A percentile compares a stretch with the other conserved stretches of the same genome.
phyloP scores from a whole-genome alignment of 2,329 filamentous ascomycete species.

The Sporothrix schenckii region DNA sequence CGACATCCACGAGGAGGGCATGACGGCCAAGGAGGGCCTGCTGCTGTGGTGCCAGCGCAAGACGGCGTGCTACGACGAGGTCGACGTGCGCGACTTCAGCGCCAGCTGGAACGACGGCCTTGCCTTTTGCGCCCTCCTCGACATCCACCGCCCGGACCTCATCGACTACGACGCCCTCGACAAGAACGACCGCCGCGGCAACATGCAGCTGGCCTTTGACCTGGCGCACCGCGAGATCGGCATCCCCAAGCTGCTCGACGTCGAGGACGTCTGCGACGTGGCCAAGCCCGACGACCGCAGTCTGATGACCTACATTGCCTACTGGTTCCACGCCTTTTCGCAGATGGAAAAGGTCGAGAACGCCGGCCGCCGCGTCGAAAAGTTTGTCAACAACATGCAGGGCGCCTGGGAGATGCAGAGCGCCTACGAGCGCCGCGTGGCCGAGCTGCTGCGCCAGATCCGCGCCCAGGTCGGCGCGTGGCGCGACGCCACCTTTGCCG shows the following conservation, averaged over 20 bases:
- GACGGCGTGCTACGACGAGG: slow-evolving; percentile 96
- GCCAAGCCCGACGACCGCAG: slow-evolving; percentile 93
- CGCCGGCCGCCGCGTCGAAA: slow-evolving; percentile 91
- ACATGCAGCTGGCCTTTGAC: slow-evolving; percentile 98
- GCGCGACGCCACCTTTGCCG: slow-evolving; percentile 80
- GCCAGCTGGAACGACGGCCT: slow-evolving; percentile 96
- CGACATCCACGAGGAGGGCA: slow-evolving; percentile 96
- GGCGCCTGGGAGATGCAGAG: slow-evolving; percentile 99
- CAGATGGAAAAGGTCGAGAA: slow-evolving; percentile 99
- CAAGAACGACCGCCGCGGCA: slow-evolving; percentile 90
- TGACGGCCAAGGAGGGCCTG: slow-evolving; percentile 95
- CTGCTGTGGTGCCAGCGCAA: slow-evolving; percentile 97
- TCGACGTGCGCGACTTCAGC: slow-evolving; percentile 94
- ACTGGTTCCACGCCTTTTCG: slow-evolving; percentile 99
- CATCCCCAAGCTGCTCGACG: slow-evolving; percentile 91
- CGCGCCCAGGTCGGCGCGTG: slow-evolving; percentile 72
- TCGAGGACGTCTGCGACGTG: slow-evolving; percentile 97
- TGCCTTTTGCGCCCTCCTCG: slow-evolving; percentile 92
- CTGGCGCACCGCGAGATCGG: slow-evolving; percentile 95
- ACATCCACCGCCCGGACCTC: slow-evolving; percentile 94
- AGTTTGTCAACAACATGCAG: slow-evolving; percentile 98
- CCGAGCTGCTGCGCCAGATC: slow-evolving; percentile 75
- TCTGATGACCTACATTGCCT: slow-evolving; percentile 99
- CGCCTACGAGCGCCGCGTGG: slow-evolving; percentile 89
- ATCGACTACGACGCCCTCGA: slow-evolving; percentile 96